These are phyloP conservation scores for Solanum bulbocastanum DNA, from an alignment of 257 asterid species.

Conservation along the genomic window DNA sequence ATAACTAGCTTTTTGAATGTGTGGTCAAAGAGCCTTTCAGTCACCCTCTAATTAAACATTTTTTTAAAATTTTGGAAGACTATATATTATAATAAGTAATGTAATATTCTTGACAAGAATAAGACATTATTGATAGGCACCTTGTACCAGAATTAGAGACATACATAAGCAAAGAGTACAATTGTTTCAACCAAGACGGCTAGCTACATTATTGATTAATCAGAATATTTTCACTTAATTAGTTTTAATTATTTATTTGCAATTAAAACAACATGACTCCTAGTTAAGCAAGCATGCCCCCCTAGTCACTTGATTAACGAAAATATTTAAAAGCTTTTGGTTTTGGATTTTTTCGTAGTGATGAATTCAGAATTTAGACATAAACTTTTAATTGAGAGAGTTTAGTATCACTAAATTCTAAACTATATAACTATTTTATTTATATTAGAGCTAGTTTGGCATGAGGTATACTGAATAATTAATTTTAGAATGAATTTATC, in stretches of 20 bases:
- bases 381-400: too few species aligned
- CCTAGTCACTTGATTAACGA: not conserved
- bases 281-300: not conserved
- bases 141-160: not conserved
- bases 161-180: too few species aligned
- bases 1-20: not conserved
- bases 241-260: not conserved
- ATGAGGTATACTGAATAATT: not conserved
- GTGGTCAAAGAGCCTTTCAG: not conserved
- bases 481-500: not conserved
- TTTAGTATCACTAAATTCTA: not conserved
- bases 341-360: too few species aligned
- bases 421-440: too few species aligned
- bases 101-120: not conserved
- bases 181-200: not conserved
- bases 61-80: not conserved
- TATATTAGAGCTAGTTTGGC: not conserved
- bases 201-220: not conserved
- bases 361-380: too few species aligned
- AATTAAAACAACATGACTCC: not conserved
- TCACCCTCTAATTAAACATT: not conserved
- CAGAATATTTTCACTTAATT: too few species aligned
- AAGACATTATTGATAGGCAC: not conserved
- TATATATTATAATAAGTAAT: too few species aligned
- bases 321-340: too few species aligned